These are phyloP conservation scores for Cercospora janseana DNA, from an alignment of 2,329 filamentous ascomycete species.

Conservation along the genomic window DNA sequence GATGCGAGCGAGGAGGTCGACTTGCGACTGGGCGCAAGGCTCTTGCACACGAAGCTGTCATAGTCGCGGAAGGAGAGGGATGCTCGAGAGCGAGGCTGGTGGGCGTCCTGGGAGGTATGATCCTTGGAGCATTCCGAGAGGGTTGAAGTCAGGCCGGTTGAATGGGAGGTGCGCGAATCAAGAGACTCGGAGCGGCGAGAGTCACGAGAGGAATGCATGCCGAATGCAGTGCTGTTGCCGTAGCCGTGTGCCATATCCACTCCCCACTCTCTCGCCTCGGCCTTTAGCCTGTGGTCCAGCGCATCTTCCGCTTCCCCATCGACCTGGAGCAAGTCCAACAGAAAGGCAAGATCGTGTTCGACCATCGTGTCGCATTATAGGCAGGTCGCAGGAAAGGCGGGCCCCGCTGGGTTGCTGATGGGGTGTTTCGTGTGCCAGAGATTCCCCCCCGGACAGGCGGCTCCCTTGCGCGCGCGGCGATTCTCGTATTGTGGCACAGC, in stretches of 20 bases:
- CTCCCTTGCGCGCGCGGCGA: conserved; percentile 2
- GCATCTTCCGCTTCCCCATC: conserved; percentile 34
- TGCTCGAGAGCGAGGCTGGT: conserved; percentile 23
- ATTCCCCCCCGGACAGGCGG: too few relatives aligned
- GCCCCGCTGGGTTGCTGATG: neutral
- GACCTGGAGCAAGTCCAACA: conserved; percentile 34
- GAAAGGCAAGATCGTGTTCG: conserved; percentile 28
- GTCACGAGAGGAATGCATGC: conserved; percentile 22
- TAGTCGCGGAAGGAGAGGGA: conserved; percentile 38
- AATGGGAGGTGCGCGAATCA: conserved; percentile 36
- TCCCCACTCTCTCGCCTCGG: conserved; percentile 33
- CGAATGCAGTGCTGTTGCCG: conserved; percentile 10
- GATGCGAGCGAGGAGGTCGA: conserved; percentile 34
- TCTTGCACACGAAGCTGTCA: conserved; percentile 35
- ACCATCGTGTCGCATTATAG: conserved; percentile 20
- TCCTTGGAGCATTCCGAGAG: conserved; percentile 37
- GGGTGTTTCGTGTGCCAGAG: conserved; percentile 4
- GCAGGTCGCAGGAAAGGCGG: neutral
- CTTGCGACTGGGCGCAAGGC: conserved; percentile 27
- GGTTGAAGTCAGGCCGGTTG: conserved; percentile 37
- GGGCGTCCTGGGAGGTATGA: conserved; percentile 14
- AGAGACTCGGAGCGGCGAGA: conserved; percentile 35
- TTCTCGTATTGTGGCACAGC: conserved; percentile 6
- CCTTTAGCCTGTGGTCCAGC: conserved; percentile 31
- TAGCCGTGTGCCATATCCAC: conserved; percentile 21